Evolutionary conservation across 352 stramenopile genomes (phyloP), one percentile per base, ranked within the genome.

Genomic region (Pythium dissimile): DNA sequence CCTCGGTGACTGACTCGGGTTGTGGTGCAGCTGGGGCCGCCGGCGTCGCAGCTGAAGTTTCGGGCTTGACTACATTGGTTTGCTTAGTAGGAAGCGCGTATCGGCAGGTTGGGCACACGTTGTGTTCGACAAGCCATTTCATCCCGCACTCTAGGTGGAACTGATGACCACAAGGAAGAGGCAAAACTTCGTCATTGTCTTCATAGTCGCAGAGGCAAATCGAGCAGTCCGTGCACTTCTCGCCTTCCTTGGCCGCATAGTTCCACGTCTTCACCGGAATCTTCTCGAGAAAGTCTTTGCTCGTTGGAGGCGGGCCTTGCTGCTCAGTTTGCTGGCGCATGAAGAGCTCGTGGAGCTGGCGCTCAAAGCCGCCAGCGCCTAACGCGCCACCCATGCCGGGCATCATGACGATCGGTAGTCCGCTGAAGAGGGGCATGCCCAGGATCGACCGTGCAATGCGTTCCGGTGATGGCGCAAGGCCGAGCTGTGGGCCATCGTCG

Each of bases 71-170:
- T 20, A 51, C 34, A 10, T 30, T 52, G 35, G 66, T 62, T 52
- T 84, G 54, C 18, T 76, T 58, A 9, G 67, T 85, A 2, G 84
- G 84, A 26, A 93, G 54, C 20, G 87, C 52, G 39, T 79, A 77
- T 37, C 84, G 74, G 59, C 84, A 93, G 0, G 80, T 91, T 12
- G 84, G 84, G 44, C 84, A 93, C 3, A 89, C 72, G 28, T 90
- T 91, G 75, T 93, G 79, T 37, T 89, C 74, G 5, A 74, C 30
- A 2, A 93, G 84, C 84, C 84, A 93, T 26, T 69, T 79, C 69
- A 88, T 73, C 27, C 73, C 77, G 50, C 84, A 93, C 31, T 87
- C 72, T 61, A 85, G 81, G 73, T 93, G 84, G 59, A 93, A 91
- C 21, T 69, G 73, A 59, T 93, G 84, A 15, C 75, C 75, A 43